Evolutionary conservation across 768 basidiomycete species (phyloP), one percentile per base, ranked within the genome.

Genomic region (Plicaturopsis crispa): DNA sequence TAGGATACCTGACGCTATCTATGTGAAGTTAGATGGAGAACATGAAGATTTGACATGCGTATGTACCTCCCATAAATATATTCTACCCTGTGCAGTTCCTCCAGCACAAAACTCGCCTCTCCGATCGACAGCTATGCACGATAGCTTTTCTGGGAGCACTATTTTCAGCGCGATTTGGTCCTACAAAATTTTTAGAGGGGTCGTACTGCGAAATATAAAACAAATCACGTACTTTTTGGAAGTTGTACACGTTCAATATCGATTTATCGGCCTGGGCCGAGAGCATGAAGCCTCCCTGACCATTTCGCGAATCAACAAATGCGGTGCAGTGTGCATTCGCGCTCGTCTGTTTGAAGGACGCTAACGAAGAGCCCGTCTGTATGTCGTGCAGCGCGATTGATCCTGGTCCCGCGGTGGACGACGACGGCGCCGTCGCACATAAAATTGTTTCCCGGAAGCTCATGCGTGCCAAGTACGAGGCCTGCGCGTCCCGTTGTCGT

Each of bases 51-150:
- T 34, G 21, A 30, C 28, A 17, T 47, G 17, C 38, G 39, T 31
- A 42, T n/a, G 50, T 47, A 82, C 92, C 85, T 97, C 93, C 96
- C 96, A 99, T 1, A 99, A 62, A 53, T 93, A 93, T 50, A 98
- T 75, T 37, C 92, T 78, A 21, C 96, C 96, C 51, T 85, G 81
- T 4, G 73, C 59, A 0, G 91, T 93, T 22, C 92, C 96, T 18
- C 85, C 93, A 0, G 87, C 92, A 50, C 87, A 91, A 48, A 80
- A 85, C 24, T 66, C 60, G 3, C 91, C 92, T 33, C 65, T 67
- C 13, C 67, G 67, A 57, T 93, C 88, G 5, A 89, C 53, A 5
- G 84, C 69, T 26, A 96, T 72, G 48, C 86, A 90, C 18, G 80
- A 73, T 32, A 98, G 62, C 55, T 86, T 90, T 60, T 98, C 94